phyloP scores from a whole-genome alignment of 1,284 basidiomycete genomes.

The Ceratobasidium papillatum region DNA sequence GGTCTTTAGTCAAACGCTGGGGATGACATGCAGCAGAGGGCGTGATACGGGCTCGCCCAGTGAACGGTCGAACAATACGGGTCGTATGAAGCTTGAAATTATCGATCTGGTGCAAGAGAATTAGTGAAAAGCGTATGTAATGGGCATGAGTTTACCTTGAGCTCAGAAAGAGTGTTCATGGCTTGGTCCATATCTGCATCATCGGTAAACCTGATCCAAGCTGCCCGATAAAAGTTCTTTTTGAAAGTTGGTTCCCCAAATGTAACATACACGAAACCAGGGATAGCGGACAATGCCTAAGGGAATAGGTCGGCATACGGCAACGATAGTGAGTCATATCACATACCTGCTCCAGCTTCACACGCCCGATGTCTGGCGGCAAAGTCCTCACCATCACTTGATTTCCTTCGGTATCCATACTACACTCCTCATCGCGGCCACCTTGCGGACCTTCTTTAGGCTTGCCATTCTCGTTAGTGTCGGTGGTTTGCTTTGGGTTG shows the following conservation, averaged over 20 bases:
- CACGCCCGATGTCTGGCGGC: constrained; percentile 86
- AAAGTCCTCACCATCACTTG: constrained; percentile 95
- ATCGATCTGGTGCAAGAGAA: constrained; percentile 70
- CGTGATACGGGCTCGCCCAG: constrained; percentile 77
- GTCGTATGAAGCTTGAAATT: constrained; percentile 91
- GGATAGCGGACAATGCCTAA: constrained; percentile 71
- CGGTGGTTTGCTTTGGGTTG: constrained; percentile 53
- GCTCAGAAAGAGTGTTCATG: constrained; percentile 77
- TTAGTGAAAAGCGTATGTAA: constrained; percentile 22
- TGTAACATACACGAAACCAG: constrained; percentile 82
- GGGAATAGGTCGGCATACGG: constrained; percentile 27
- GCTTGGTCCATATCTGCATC: constrained; percentile 81
- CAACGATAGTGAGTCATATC: not conserved
- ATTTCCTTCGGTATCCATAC: constrained; percentile 79
- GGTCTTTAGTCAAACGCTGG: constrained; percentile 79
- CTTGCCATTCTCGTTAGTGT: constrained; percentile 64
- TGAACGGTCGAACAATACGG: constrained; percentile 80
- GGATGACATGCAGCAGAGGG: constrained; percentile 82
- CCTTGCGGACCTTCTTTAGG: constrained; percentile 57
- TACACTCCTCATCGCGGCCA: constrained; percentile 73
- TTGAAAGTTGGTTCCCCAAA: constrained; percentile 89
- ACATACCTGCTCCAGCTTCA: constrained; percentile 85
- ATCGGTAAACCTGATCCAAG: constrained; percentile 86
- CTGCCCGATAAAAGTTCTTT: constrained; percentile 89
- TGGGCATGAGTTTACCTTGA: constrained; percentile 66